These are phyloP conservation scores for Cicer cuneatum DNA, from an alignment of 306 rosid genomes.

Conservation along the genomic window DNA sequence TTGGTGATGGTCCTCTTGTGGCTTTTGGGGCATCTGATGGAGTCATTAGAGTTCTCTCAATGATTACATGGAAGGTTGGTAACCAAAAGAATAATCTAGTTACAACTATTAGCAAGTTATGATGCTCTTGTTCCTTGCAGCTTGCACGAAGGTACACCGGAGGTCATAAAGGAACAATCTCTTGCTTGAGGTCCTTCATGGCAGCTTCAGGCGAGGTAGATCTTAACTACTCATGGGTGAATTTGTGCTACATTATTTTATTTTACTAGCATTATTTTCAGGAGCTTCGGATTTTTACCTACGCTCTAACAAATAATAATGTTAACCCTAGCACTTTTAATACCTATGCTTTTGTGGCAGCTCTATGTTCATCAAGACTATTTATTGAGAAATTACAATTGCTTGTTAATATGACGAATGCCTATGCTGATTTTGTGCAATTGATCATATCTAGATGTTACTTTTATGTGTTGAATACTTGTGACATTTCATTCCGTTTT, in stretches of 20 bases:
- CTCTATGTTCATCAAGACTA: conserved; percentile 20
- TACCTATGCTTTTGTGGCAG: conserved; percentile 25
- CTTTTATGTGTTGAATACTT: conserved; percentile 32
- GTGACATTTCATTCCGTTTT: conserved; percentile 7
- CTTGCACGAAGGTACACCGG: conserved; percentile 92
- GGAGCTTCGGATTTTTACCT: conserved; percentile 9
- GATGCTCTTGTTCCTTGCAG: conserved; percentile 62
- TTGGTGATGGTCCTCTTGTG: conserved; percentile 92
- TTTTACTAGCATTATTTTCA: conserved; percentile 32
- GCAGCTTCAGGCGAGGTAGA: conserved; percentile 98
- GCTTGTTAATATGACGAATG: conserved; percentile 24
- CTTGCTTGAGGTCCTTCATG: conserved; percentile 94
- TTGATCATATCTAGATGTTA: conserved; percentile 7
- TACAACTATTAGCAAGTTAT: conserved; percentile 40
- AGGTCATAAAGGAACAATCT: conserved; percentile 95
- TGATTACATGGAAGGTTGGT: conserved; percentile 97
- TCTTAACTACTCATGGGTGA: conserved; percentile 39
- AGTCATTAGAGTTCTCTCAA: conserved; percentile 94
- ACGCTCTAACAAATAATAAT: conserved; percentile 33
- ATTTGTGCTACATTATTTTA: conserved; percentile 38
- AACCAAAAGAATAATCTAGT: conserved; percentile 42
- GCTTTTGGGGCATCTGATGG: conserved; percentile 99
- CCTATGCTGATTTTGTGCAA: conserved; percentile 26
- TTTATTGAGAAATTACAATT: conserved; percentile 27
- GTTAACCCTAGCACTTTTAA: conserved; percentile 21